Conservation (phyloP, 768 basidiomycete genomes). For the Suillus spraguei region DNA sequence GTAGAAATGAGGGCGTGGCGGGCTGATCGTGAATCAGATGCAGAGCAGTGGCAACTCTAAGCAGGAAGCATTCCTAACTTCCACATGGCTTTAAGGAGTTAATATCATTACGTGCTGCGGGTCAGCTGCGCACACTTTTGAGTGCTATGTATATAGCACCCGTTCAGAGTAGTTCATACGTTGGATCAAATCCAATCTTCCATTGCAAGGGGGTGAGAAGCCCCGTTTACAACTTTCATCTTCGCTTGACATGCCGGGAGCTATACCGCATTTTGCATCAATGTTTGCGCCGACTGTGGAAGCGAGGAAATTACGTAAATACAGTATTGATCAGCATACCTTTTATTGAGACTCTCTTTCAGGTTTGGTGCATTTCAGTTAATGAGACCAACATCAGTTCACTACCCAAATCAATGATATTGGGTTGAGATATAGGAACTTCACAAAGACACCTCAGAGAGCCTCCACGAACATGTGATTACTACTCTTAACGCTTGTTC, state of each 20-base stretch:
- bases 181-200: background rate
- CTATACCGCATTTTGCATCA: no score
- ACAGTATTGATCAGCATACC: no score
- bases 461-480: background rate
- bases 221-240: background rate
- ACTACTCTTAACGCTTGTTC: background rate
- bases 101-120: background rate
- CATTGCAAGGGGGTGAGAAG: background rate
- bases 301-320: no score
- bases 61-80: constrained; percentile 67
- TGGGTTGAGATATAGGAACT: background rate
- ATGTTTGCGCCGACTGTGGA: no score
- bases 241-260: no score
- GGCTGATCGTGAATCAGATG: constrained; percentile 69
- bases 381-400: no score
- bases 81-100: constrained; percentile 16
- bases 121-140: background rate
- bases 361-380: no score
- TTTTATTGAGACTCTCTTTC: no score
- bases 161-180: background rate
- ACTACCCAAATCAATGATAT: no score
- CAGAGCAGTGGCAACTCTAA: constrained; percentile 69
- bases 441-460: background rate
- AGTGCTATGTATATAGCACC: background rate
- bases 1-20: constrained; percentile 70